Conservation (phyloP, 140 eudicot species). For the Ambrosia hybrid region DNA sequence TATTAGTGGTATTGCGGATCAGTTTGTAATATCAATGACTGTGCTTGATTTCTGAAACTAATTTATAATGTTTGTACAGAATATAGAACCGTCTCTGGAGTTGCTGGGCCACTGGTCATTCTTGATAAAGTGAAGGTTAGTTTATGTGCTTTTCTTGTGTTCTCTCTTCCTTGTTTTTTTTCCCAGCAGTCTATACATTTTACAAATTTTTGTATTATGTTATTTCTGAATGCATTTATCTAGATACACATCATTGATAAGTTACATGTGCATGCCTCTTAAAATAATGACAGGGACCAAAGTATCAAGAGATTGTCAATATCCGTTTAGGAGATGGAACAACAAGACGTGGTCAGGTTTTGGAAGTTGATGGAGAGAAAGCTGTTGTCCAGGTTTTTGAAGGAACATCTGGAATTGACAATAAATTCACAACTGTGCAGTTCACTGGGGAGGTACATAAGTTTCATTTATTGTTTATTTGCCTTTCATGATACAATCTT, state of each 20-base stretch:
- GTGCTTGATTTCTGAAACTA: constrained; percentile 17
- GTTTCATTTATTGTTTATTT: neutral
- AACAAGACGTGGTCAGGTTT: constrained; percentile 96
- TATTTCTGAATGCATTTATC: constrained; percentile 10
- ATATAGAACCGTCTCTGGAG: constrained; percentile 95
- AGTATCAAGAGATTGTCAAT: constrained; percentile 91
- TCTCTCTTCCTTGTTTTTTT: neutral
- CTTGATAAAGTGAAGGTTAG: constrained; percentile 95
- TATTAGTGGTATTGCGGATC: neutral
- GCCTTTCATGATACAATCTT: neutral
- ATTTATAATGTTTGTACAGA: constrained; percentile 36
- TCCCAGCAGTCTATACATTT: neutral
- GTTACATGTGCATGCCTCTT: neutral
- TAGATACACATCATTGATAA: constrained; percentile 16
- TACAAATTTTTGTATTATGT: constrained; percentile 1
- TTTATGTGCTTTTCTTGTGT: constrained; percentile 14
- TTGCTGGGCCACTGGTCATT: constrained; percentile 98
- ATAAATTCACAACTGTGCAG: constrained; percentile 90
- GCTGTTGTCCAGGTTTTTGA: constrained; percentile 85
- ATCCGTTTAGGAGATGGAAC: constrained; percentile 98
- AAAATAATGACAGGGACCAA: constrained; percentile 74
- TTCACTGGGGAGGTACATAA: constrained; percentile 88
- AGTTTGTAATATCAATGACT: constrained; percentile 9
- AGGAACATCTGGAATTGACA: constrained; percentile 99
- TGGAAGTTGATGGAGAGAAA: constrained; percentile 98